Base-by-base conservation (phyloP, 441 rosid genomes). In the Gossypium trilobum region DNA sequence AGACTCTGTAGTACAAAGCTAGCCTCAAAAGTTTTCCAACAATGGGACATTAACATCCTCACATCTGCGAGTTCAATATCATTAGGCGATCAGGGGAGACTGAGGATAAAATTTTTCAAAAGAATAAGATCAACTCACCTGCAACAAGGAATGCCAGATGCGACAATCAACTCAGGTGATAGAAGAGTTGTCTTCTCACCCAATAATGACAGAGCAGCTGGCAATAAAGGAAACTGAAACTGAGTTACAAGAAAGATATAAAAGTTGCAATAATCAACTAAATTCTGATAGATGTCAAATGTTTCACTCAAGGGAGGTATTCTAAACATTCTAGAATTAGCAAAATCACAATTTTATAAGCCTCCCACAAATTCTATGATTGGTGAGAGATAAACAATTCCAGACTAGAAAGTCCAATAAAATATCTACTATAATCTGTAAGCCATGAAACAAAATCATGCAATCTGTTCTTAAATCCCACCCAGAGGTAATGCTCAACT, bases 101-200 rank as follows among this genome's bases (percentile, higher is more conserved):
- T 17, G 63, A 52, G 57, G 23, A 74, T 66, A 27, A 19, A 56
- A 72, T 27, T 44, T 50, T 59, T 31, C 44, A 31, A 64, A 76
- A 68, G 54, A 64, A 64, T 65, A 73, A 0, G 13, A 42, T 51
- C n/a, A 72, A 82, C 91, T 55, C 68, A 91, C 99, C 99, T 89
- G 85, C 95, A 96, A 78, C 99, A 93, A 60, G 98, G 99, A 82
- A 96, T 87, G 74, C 90, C 91, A 3, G 97, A 87, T 73, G 89
- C 86, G 75, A 90, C 86, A 74, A 93, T 76, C 64, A 86, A 78
- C 80, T 93, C 93, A 66, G 99, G 99, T 51, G 98, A 91, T 71
- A 93, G 75, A 77, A 96, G 96, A 80, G 97, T 96, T 59, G 98
- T 96, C 88, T 96, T 96, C 88, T 96, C 99, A 25, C 99, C 99